phyloP scores from a whole-genome alignment of 352 stramenopile species.

The Globisporangium echinulatum region DNA sequence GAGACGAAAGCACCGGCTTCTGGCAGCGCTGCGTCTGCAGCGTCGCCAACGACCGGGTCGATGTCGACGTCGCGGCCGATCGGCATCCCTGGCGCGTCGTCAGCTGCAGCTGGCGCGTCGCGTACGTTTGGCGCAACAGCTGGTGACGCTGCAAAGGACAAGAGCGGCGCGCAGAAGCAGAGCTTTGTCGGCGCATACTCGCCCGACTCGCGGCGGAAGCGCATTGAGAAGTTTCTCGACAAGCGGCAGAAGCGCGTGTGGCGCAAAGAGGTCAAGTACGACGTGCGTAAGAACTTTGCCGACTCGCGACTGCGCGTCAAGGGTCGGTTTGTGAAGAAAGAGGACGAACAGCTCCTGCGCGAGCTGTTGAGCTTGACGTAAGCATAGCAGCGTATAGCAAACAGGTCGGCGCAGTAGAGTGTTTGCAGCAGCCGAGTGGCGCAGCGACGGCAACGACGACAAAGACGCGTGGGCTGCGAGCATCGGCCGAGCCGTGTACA shows the following conservation, averaged over 20 bases:
- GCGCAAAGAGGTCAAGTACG: slow-evolving; percentile 96
- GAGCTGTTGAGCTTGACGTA: slow-evolving; percentile 84
- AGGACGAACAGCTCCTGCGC: slow-evolving; percentile 90
- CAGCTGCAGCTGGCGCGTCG: slow-evolving; percentile 16
- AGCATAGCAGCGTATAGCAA: slow-evolving; percentile 1
- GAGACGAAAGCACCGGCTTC: slow-evolving; percentile 22
- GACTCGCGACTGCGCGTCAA: slow-evolving; percentile 96
- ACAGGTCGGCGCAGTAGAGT: background rate
- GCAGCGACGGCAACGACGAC: background rate
- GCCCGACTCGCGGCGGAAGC: slow-evolving; percentile 88
- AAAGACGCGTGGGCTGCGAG: background rate
- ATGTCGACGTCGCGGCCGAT: slow-evolving; percentile 73
- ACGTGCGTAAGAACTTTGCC: slow-evolving; percentile 98
- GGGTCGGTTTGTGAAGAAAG: slow-evolving; percentile 97
- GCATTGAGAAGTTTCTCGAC: slow-evolving; percentile 93
- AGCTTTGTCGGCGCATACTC: slow-evolving; percentile 94
- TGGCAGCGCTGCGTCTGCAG: slow-evolving; percentile 2
- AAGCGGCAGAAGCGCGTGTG: slow-evolving; percentile 95
- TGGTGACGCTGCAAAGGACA: slow-evolving; percentile 37
- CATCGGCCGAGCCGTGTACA: slow-evolving; percentile 7
- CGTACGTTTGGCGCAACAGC: slow-evolving; percentile 28
- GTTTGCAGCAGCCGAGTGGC: background rate
- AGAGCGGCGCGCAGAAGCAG: slow-evolving; percentile 52
- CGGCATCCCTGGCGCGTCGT: slow-evolving; percentile 63
- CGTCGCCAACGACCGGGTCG: slow-evolving; percentile 16